Base-by-base conservation (phyloP, 768 basidiomycete genomes). In the Lentinula sp. region DNA sequence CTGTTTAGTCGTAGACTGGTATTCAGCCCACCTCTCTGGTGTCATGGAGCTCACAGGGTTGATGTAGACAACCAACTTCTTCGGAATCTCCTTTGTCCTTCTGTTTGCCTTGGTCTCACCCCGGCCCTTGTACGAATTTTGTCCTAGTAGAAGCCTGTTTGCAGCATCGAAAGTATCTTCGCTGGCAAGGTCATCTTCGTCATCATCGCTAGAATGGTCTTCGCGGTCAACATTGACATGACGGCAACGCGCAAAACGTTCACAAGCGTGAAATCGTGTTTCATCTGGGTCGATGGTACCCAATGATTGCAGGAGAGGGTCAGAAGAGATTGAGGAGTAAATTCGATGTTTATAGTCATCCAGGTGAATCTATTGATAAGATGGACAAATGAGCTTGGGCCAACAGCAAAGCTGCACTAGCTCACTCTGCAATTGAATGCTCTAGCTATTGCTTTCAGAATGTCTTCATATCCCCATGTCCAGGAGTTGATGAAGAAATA, bases 381-480 rank as follows among this genome's bases (percentile, higher is more conserved):
- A 28, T 28, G 42, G 37, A 7, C 48, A 16, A 45, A 12, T 20
- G 39, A 59, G 35, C n/a, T 35, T 18, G 43, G 9, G 20, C 9
- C 15, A 42, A 28, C 48, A 50, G 10, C 48, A 62, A 4, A 62
- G 28, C 23, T 20, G 35, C 20, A 8, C 28, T 28, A 28, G 36
- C 53, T 28, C 23, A 89, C 91, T 74, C 82, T 79, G 57, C 79
- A 75, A 37, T 82, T 77, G 66, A 96, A 98, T 0, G 78, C 76
- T 2, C 78, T 73, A 2, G 89, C 81, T 7, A 98, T 75, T 0
- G 80, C 90, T 67, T 93, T 91, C 33, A 97, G 76, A 13, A 95
- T 75, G 60, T 95, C 92, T 72, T 99, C 96, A 70, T 97, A 98
- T 0, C 96, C 96, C 88, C 91, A 95, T 0, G 95, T 96, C 96